Percentiles rank a stretch among this genome's conserved stretches.
Conservation (phyloP, 2,329 filamentous ascomycete species). For the Alternaria arborescens region DNA sequence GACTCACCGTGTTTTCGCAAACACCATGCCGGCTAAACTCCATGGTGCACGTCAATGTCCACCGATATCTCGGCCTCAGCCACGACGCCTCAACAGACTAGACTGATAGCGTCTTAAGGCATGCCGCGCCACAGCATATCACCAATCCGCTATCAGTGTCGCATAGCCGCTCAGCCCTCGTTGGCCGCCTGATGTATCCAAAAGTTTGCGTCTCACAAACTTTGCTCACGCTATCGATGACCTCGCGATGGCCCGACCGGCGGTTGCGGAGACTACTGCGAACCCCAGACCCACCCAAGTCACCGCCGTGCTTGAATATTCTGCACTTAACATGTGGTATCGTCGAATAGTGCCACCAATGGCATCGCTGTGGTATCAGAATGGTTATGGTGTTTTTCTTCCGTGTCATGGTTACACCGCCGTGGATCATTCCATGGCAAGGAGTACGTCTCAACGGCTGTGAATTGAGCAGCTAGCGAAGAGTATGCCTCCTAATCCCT, state of each 20-base stretch:
- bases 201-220: not conserved
- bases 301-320: not conserved
- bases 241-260: not conserved
- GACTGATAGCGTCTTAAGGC: slow-evolving; percentile 1
- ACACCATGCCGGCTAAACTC: slow-evolving; percentile 6
- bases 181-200: not conserved
- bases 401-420: not conserved
- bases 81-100: slow-evolving; percentile 9
- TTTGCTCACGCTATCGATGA: not conserved
- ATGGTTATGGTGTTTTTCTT: not conserved
- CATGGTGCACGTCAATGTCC: not conserved
- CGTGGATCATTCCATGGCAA: not conserved
- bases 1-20: slow-evolving; percentile 1
- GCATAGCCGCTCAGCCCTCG: slow-evolving; percentile 14
- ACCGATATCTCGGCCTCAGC: slow-evolving; percentile 10
- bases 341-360: not conserved
- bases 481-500: not conserved
- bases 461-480: not conserved
- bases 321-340: not conserved
- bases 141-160: not conserved
- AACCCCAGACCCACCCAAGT: not conserved
- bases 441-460: not conserved
- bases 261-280: slow-evolving; percentile 5
- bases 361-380: not conserved
- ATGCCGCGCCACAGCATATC: slow-evolving; percentile 13